Conservation (phyloP, 148 eudicot genomes). For the Talinum fruticosum region DNA sequence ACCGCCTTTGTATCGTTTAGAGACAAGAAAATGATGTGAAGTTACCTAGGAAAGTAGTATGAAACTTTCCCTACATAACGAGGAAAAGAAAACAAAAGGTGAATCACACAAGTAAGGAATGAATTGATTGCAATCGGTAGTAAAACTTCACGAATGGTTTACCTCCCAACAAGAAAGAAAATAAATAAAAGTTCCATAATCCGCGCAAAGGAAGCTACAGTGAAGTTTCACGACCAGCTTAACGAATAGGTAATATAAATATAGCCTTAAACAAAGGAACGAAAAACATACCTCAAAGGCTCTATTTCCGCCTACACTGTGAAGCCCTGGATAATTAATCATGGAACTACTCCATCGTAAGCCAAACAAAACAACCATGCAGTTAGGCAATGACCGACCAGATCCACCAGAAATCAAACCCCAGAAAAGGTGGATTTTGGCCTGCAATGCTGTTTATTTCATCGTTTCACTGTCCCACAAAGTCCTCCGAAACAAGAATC, state of each 20-base stretch:
- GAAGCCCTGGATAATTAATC: not conserved
- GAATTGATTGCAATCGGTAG: too few relatives aligned
- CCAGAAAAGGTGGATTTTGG: constrained; percentile 12
- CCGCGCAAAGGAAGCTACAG: not conserved
- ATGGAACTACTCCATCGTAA: constrained; percentile 7
- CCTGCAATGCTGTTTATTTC: constrained; percentile 18
- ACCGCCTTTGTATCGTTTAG: too few relatives aligned
- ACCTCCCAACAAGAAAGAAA: not conserved
- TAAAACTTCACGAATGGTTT: too few relatives aligned
- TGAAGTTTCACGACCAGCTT: not conserved
- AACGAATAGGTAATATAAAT: not conserved
- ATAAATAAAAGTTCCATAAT: not conserved
- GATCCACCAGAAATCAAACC: not conserved
- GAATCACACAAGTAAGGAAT: not conserved
- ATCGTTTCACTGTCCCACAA: constrained; percentile 21
- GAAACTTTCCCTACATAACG: not conserved
- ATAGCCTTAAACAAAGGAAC: not conserved
- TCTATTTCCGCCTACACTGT: too few relatives aligned
- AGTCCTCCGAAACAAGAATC: not conserved
- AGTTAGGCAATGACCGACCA: not conserved
- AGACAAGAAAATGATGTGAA: not conserved
- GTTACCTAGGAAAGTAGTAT: not conserved
- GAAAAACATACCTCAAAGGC: not conserved
- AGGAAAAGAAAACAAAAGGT: not conserved
- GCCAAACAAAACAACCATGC: not conserved